Evolutionary conservation across 495 filamentous ascomycete genomes (phyloP).

Genomic region (Mytilinidion resinicola): DNA sequence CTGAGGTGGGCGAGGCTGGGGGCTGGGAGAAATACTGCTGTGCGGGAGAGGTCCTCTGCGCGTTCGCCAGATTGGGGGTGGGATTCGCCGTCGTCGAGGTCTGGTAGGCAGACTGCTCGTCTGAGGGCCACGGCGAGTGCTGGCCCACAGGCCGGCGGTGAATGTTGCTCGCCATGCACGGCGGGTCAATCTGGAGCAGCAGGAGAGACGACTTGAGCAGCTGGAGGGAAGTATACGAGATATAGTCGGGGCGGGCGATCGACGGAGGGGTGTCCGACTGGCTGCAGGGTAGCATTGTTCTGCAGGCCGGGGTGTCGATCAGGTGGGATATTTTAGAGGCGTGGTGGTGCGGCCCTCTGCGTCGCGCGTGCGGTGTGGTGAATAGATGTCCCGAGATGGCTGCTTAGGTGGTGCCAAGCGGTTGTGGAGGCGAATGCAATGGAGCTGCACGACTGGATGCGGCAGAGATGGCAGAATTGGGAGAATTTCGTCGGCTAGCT

Average conservation of each 20-base stretch:
- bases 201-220: slow-evolving; percentile 1
- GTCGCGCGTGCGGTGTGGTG: no score
- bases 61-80: not conserved
- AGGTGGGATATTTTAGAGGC: slow-evolving; percentile 3
- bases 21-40: not conserved
- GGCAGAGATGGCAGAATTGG: not conserved
- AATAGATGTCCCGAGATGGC: not conserved
- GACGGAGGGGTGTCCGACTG: slow-evolving; percentile 1
- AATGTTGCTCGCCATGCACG: not conserved
- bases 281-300: not conserved
- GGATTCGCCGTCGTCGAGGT: not conserved
- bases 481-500: no score
- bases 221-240: slow-evolving; percentile 1
- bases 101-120: not conserved
- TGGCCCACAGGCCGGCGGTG: not conserved
- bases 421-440: not conserved
- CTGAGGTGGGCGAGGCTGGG: slow-evolving; percentile 10
- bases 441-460: not conserved
- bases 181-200: not conserved
- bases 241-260: slow-evolving; percentile 1
- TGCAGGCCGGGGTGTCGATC: slow-evolving; percentile 1
- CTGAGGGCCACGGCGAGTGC: not conserved
- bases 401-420: not conserved
- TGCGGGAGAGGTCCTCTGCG: not conserved
- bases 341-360: not conserved